Conservation (phyloP, 2,329 filamentous ascomycete genomes). For the Neonectria ditissima region DNA sequence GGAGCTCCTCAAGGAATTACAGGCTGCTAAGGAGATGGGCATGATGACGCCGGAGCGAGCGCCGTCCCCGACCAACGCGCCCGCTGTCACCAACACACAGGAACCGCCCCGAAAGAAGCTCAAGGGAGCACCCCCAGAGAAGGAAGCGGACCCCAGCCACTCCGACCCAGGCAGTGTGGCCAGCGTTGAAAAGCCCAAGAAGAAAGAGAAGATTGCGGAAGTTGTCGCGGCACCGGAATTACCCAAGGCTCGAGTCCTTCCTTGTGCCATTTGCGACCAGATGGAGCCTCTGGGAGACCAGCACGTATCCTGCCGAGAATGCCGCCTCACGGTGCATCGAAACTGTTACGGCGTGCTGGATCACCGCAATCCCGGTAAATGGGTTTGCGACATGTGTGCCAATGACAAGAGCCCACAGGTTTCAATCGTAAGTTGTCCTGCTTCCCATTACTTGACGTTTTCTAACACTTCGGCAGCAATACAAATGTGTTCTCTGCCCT, state of each 20-base stretch:
- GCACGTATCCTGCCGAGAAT: constrained; percentile 85
- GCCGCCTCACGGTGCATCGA: constrained; percentile 90
- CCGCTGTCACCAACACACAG: constrained; percentile 44
- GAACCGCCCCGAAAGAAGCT: constrained; percentile 76
- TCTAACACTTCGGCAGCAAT: constrained; percentile 67
- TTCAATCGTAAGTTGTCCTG: constrained; percentile 76
- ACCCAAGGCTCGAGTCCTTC: constrained; percentile 81
- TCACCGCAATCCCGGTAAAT: constrained; percentile 79
- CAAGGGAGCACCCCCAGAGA: constrained; percentile 65
- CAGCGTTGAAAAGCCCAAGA: constrained; percentile 58
- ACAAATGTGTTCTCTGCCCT: constrained; percentile 93
- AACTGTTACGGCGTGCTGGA: constrained; percentile 89
- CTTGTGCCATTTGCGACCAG: constrained; percentile 86
- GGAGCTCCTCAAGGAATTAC: constrained; percentile 82
- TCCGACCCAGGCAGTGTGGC: constrained; percentile 60
- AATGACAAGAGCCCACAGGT: constrained; percentile 94
- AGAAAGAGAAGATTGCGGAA: constrained; percentile 68
- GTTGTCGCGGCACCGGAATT: constrained; percentile 77
- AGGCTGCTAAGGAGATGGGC: constrained; percentile 71
- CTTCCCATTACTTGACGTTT: constrained; percentile 38
- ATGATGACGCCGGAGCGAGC: constrained; percentile 57
- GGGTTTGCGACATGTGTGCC: constrained; percentile 94
- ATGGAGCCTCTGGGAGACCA: constrained; percentile 78
- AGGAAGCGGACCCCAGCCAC: constrained; percentile 60
- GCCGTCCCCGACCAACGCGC: constrained; percentile 48